Base-by-base conservation (phyloP, 129 eudicot species). In the Gnaphalium uliginosum region DNA sequence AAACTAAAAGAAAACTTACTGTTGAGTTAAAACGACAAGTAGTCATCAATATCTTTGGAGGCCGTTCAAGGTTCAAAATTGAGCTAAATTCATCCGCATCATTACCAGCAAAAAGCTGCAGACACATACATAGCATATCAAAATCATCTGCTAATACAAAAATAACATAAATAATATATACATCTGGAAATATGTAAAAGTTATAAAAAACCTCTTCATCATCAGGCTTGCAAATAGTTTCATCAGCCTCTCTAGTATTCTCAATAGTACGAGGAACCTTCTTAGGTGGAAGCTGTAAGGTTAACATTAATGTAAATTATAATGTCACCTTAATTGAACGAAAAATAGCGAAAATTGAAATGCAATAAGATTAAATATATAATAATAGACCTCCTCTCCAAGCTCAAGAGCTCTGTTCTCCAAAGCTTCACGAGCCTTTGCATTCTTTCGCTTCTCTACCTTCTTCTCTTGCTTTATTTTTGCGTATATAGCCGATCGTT, bases 231-330 rank as follows among this genome's bases (percentile, higher is more conserved):
- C 97, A 90, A 5, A 93, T 75, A 26, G 98, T 93, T 76, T 93
- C 98, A 81, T 93, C 98, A 11, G 79, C 78, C 83, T 93, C 98
- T 76, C 98, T 92, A 5, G 98, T 93, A 74, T 93, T 93, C 79
- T 93, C 98, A 54, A 93, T 88, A 0, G 98, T 93, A 4, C 91
- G 89, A 14, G 98, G 98, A n/a, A 85, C 71, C 78, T 78, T 79
- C 86, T 69, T 88, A 2, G 92, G 89, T 4, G 93, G 91, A 75
- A 83, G 97, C 97, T 87, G 84, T 77, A 82, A 60, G 2, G 2
- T 58, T 8, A 68, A 73, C 29, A 72, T 26, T 10, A 53, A 29
- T 8, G 17, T 11, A 21, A 59, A 62, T 69, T n/a, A 46, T 8
- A 65, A 15, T 32, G 19, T 22, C 74, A 78, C 25, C 39, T 66